Conservation (phyloP, 768 basidiomycete species). For the Roridomyces roridus region DNA sequence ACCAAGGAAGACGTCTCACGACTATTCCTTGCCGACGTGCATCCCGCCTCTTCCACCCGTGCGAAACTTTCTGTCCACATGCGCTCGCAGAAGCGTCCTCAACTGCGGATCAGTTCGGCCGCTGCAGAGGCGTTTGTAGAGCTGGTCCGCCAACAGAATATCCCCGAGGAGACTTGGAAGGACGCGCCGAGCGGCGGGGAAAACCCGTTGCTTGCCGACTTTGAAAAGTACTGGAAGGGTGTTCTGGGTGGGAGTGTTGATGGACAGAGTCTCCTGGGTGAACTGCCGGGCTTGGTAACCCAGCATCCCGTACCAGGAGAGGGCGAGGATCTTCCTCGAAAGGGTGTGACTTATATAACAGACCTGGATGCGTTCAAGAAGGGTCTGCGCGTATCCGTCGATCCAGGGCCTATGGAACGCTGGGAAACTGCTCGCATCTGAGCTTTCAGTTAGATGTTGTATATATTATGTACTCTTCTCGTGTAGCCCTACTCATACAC, state of each 20-base stretch:
- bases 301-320: constrained; percentile 63
- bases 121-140: constrained; percentile 69
- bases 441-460: no score
- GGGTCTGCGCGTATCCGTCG: constrained; percentile 55
- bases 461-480: constrained; percentile 42
- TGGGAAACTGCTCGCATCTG: constrained; percentile 78
- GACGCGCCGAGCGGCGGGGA: constrained; percentile 58
- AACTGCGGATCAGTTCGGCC: constrained; percentile 65
- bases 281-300: constrained; percentile 63
- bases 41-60: constrained; percentile 71
- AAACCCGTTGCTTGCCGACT: constrained; percentile 63
- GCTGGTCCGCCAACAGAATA: constrained; percentile 51
- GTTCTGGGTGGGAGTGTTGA: constrained; percentile 47
- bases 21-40: constrained; percentile 72
- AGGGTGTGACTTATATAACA: constrained; percentile 64
- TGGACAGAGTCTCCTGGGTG: constrained; percentile 51
- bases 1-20: constrained; percentile 77
- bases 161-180: constrained; percentile 59
- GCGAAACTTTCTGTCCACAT: constrained; percentile 88
- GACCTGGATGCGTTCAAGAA: constrained; percentile 73
- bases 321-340: constrained; percentile 48
- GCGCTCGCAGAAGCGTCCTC: constrained; percentile 68
- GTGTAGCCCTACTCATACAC: neutral
- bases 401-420: constrained; percentile 70
- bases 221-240: constrained; percentile 68